phyloP scores from a whole-genome alignment of 78 protist species.

The Chrysochromulina parva region DNA sequence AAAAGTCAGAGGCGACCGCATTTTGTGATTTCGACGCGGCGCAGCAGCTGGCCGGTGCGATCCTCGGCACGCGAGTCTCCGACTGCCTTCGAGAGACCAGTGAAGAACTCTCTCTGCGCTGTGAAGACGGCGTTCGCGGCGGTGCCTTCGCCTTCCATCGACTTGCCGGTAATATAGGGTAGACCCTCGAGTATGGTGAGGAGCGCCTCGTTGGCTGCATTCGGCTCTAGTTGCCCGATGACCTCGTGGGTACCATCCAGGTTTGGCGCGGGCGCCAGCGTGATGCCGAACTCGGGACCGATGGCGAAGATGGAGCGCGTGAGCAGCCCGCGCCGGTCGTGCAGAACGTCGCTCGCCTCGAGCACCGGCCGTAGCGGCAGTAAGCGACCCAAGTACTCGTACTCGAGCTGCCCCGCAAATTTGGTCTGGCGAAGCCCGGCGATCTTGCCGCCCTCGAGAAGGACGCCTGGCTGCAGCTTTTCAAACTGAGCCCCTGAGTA shows the following conservation, averaged over 20 bases:
- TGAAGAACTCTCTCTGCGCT: neutral
- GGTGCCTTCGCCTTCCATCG: neutral
- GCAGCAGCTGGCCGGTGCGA: neutral
- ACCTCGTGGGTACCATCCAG: neutral
- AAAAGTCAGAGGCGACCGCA: neutral
- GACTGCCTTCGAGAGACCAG: neutral
- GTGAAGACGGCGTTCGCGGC: neutral
- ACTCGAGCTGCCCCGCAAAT: too few species aligned
- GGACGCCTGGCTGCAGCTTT: too few species aligned
- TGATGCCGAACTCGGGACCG: neutral
- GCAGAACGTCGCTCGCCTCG: neutral
- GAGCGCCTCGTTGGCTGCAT: neutral
- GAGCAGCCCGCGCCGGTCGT: slow-evolving; percentile 22
- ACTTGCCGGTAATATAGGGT: neutral
- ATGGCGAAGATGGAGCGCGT: neutral
- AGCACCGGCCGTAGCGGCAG: neutral
- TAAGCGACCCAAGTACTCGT: neutral
- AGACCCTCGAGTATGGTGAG: neutral
- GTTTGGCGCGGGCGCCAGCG: neutral
- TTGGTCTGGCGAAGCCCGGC: too few species aligned
- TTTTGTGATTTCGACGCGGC: neutral
- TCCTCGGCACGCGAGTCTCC: slow-evolving; percentile 12
- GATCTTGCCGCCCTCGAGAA: too few species aligned
- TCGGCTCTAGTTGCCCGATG: neutral
- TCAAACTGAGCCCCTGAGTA: too few species aligned